These are phyloP conservation scores for Mychonastes homosphaera DNA, from an alignment of 139 green algal genomes.

Conservation along the genomic window DNA sequence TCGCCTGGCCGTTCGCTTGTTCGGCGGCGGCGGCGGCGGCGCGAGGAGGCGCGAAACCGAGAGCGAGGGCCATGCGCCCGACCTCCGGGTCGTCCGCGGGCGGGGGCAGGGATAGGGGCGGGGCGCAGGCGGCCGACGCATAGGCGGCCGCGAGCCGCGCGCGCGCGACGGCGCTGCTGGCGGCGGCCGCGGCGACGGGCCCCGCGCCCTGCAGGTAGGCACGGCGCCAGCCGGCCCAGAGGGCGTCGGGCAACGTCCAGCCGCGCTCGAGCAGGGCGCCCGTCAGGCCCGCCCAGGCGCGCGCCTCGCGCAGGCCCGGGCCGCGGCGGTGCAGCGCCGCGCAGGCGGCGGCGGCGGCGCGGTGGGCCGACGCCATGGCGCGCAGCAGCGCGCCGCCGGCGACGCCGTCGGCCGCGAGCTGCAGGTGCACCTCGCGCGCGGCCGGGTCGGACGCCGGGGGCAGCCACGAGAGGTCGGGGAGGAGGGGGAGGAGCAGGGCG, in stretches of 20 bases:
- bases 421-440: slow-evolving; percentile 14
- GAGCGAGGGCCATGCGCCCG: no score
- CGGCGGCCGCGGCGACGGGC: no score
- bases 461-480: neutral
- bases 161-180: no score
- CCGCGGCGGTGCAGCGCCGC: slow-evolving; percentile 17
- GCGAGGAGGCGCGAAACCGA: no score
- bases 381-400: slow-evolving; percentile 19
- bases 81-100: no score
- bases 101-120: no score
- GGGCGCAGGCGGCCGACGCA: no score
- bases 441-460: neutral
- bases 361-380: slow-evolving; percentile 39
- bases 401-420: slow-evolving; percentile 24
- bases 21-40: no score
- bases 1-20: no score
- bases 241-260: slow-evolving; percentile 22
- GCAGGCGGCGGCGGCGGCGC: slow-evolving; percentile 11
- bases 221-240: slow-evolving; percentile 39
- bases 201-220: slow-evolving; percentile 26
- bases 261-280: slow-evolving; percentile 46
- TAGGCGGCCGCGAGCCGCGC: no score
- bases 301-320: slow-evolving; percentile 40
- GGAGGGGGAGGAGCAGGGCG: neutral
- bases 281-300: slow-evolving; percentile 37